Base-by-base conservation (phyloP, 345 rosid species). In the Physaria fendleri region DNA sequence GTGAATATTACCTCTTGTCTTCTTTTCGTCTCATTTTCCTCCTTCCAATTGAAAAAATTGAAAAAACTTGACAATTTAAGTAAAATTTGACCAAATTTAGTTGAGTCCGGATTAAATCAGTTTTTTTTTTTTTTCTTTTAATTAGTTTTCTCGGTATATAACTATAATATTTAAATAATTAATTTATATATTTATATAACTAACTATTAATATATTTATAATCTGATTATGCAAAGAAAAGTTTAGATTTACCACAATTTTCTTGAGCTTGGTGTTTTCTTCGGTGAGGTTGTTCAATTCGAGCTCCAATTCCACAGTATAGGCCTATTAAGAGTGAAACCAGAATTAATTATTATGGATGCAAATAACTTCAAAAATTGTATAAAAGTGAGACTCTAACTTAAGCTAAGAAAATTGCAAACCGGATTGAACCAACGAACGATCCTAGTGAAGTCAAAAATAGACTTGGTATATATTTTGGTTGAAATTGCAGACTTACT, bases 291-390 rank as follows among this genome's bases (percentile, higher is more conserved):
- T 89, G 62, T 83, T 79, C 53, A 91, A 40, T 69, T 85, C 98
- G 5, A 81, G 62, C 71, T 91, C 98, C 78, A 88, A 12, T 78
- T 91, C 98, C 39, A 88, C 95, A 4, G 95, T 91, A 55, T 88
- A 88, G 1, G 96, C 98, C 98, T 88, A 73, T 18, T 8, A 38
- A 17, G 8, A 16, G 15, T 55, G 37, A 33, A 25, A 39, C 22
- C 28, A 7, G 7, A 34, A 61, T 25, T 15, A 15, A 2, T 27
- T 17, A 57, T 2, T 2, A 1, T 18, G 6, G 14, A 40, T 15
- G 11, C 22, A 0, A 22, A 20, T n/a, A 14, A 34, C 6, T 8
- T 27, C 5, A 8, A 6, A 8, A n/a, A n/a, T n/a, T 53, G 4
- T 8, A 10, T 35, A 23, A 20, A 21, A 38, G 15, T 14, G 5